phyloP scores from a whole-genome alignment of 2,329 filamentous ascomycete genomes.

The Pseudonectria foliicola region DNA sequence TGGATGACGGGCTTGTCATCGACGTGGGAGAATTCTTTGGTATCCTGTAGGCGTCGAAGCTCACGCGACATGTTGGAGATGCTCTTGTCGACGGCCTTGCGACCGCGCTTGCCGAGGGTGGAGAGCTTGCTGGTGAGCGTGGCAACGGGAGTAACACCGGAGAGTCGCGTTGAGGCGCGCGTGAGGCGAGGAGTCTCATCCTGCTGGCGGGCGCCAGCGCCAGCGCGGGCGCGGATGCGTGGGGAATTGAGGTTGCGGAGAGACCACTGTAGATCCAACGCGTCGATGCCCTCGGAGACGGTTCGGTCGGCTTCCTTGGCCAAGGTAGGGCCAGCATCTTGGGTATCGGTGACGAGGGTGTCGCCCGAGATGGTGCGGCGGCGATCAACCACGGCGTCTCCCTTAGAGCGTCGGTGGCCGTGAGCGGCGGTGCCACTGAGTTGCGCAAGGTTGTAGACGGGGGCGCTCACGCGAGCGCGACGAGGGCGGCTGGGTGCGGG shows the following conservation, averaged over 20 bases:
- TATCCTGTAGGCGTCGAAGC: slow-evolving; percentile 51
- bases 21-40: slow-evolving; percentile 54
- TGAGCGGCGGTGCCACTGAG: slow-evolving; percentile 56
- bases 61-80: slow-evolving; percentile 47
- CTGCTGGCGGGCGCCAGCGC: slow-evolving; percentile 20
- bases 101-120: slow-evolving; percentile 53
- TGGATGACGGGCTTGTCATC: slow-evolving; percentile 51
- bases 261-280: slow-evolving; percentile 39
- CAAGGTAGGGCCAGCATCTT: slow-evolving; percentile 7
- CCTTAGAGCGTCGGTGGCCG: slow-evolving; percentile 47
- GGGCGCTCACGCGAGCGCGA: slow-evolving; percentile 47
- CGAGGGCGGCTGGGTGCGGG: slow-evolving; percentile 36
- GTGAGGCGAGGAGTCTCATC: slow-evolving; percentile 22
- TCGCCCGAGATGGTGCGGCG: slow-evolving; percentile 41
- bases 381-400: slow-evolving; percentile 38
- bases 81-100: slow-evolving; percentile 45
- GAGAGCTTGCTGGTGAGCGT: slow-evolving; percentile 41
- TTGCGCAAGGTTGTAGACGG: slow-evolving; percentile 60
- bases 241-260: slow-evolving; percentile 30
- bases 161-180: slow-evolving; percentile 38
- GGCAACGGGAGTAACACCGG: slow-evolving; percentile 30
- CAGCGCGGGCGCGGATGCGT: slow-evolving; percentile 26
- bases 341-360: slow-evolving; percentile 22
- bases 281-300: slow-evolving; percentile 36
- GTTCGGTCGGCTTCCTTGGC: slow-evolving; percentile 9